These are phyloP conservation scores for Mucor lusitanicus DNA, from an alignment of 371 early-diverging fungal genomes.

Conservation along the genomic window DNA sequence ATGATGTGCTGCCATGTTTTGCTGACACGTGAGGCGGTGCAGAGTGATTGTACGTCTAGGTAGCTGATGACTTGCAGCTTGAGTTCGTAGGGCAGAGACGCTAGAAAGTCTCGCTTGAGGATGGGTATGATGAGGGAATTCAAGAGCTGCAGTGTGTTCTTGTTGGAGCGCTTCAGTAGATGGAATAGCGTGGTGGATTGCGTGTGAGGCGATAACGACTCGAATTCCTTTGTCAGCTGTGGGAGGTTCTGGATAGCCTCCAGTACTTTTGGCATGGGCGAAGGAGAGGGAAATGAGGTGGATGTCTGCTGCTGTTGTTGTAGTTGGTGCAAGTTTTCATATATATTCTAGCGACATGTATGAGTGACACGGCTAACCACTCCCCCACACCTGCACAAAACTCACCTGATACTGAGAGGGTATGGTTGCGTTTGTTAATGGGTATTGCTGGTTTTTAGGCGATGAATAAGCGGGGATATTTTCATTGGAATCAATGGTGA, in stretches of 20 bases:
- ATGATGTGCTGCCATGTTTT: slow-evolving; percentile 74
- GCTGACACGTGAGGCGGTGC: slow-evolving; percentile 76
- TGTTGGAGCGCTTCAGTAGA: slow-evolving; percentile 40
- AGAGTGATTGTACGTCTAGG: slow-evolving; percentile 77
- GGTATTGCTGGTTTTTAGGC: neutral
- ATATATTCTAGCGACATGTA: neutral
- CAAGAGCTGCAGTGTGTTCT: slow-evolving; percentile 78
- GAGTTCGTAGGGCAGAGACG: slow-evolving; percentile 78
- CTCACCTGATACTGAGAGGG: neutral
- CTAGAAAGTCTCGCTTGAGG: slow-evolving; percentile 86
- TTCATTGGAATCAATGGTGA: neutral
- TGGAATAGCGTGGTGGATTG: slow-evolving; percentile 37
- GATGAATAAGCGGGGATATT: neutral
- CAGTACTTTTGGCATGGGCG: neutral
- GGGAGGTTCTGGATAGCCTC: slow-evolving; percentile 7
- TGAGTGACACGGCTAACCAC: neutral
- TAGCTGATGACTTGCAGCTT: slow-evolving; percentile 74
- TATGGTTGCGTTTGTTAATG: neutral
- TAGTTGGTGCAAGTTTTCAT: neutral
- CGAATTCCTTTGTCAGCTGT: slow-evolving; percentile 4
- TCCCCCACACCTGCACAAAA: neutral
- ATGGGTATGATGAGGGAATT: slow-evolving; percentile 75
- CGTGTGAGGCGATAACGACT: slow-evolving; percentile 21
- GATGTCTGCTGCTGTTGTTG: neutral
- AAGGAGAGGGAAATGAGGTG: neutral